phyloP scores from a whole-genome alignment of 2,329 filamentous ascomycete genomes.

The Aspergillus pseudotamarii region DNA sequence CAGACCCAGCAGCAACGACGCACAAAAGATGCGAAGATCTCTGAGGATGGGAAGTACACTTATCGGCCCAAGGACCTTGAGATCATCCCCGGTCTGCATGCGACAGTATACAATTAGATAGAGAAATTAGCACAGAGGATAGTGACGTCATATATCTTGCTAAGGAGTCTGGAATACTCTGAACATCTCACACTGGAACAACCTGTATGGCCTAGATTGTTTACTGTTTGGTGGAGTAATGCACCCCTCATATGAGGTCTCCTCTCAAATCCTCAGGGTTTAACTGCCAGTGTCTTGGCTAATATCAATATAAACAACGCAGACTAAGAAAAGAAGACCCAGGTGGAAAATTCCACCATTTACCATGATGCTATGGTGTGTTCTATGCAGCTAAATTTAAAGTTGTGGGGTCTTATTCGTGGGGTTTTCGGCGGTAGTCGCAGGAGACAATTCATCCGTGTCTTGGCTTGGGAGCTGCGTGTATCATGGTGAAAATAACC shows the following conservation, averaged over 20 bases:
- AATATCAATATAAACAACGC: background rate
- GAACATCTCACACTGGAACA: too few relatives aligned
- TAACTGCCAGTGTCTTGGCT: background rate
- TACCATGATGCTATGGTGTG: background rate
- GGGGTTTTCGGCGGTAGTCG: background rate
- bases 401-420: background rate
- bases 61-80: slow-evolving; percentile 42
- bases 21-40: slow-evolving; percentile 36
- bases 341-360: background rate
- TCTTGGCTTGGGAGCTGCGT: background rate
- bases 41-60: slow-evolving; percentile 41
- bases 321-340: background rate
- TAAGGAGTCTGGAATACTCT: background rate
- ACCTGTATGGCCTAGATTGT: too few relatives aligned
- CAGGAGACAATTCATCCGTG: background rate
- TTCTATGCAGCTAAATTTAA: background rate
- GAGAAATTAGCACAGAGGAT: background rate
- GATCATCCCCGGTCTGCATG: slow-evolving; percentile 46
- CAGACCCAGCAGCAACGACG: slow-evolving; percentile 49
- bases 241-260: too few relatives aligned
- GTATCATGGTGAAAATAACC: background rate
- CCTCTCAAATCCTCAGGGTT: too few relatives aligned
- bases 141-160: background rate
- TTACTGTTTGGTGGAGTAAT: too few relatives aligned
- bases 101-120: slow-evolving; percentile 41